Percentiles rank a stretch among this genome's conserved stretches.
Conservation (phyloP, 2,329 filamentous ascomycete genomes). For the Spiromastix sp. region DNA sequence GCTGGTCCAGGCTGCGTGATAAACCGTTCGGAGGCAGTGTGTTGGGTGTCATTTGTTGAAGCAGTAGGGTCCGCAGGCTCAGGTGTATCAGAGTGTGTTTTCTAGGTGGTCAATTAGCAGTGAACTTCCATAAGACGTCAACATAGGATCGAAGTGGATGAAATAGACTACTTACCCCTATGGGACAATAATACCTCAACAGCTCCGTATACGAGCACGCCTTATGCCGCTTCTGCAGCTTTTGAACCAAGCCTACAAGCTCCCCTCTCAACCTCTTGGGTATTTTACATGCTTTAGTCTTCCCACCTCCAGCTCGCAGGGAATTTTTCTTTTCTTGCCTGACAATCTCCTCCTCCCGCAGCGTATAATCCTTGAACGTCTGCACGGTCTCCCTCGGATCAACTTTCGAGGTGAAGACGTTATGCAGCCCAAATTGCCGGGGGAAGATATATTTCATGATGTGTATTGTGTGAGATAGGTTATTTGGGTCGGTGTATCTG, state of each 20-base stretch:
- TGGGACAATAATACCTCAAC: slow-evolving; percentile 70
- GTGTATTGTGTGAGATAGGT: slow-evolving; percentile 50
- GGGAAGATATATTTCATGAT: slow-evolving; percentile 92
- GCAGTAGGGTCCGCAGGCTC: too few species aligned
- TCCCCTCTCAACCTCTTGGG: slow-evolving; percentile 52
- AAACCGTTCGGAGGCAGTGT: not conserved
- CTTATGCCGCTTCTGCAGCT: slow-evolving; percentile 59
- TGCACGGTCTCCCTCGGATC: slow-evolving; percentile 58
- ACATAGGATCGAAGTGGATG: slow-evolving; percentile 8
- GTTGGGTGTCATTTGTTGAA: not conserved
- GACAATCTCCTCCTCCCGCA: slow-evolving; percentile 72
- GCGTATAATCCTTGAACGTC: slow-evolving; percentile 71
- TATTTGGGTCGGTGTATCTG: slow-evolving; percentile 44
- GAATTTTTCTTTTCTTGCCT: slow-evolving; percentile 11
- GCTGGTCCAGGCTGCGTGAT: not conserved
- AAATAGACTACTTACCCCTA: slow-evolving; percentile 24
- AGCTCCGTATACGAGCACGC: slow-evolving; percentile 73
- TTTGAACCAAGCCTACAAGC: slow-evolving; percentile 49
- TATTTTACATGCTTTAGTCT: slow-evolving; percentile 14
- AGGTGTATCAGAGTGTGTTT: too few species aligned
- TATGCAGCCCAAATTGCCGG: slow-evolving; percentile 78
- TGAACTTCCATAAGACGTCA: too few species aligned
- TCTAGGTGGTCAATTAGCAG: too few species aligned
- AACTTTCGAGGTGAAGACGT: slow-evolving; percentile 70
- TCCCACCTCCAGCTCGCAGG: not conserved